Evolutionary conservation across 352 stramenopile genomes (phyloP).

Genomic region (Globisporangium okanoganense): DNA sequence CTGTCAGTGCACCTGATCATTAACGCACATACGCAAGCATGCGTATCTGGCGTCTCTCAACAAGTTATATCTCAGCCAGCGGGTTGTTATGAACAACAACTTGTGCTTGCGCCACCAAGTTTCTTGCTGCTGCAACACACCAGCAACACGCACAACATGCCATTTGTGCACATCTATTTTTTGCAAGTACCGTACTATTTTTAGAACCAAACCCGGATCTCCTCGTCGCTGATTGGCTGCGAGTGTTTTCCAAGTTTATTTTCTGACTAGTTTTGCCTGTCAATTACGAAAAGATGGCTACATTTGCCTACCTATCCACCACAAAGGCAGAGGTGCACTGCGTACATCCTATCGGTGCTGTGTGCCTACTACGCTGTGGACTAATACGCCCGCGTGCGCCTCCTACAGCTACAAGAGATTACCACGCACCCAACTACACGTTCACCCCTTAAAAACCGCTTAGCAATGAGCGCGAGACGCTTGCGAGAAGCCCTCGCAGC

Average conservation of each 20-base stretch:
- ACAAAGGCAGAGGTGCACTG: background rate
- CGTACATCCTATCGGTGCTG: background rate
- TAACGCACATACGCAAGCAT: background rate
- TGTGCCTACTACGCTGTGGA: background rate
- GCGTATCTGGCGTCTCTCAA: too few relatives aligned
- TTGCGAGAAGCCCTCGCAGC: constrained; percentile 30
- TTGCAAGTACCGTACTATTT: too few relatives aligned
- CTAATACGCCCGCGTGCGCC: too few relatives aligned
- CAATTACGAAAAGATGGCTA: constrained; percentile 7
- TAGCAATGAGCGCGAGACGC: constrained; percentile 30
- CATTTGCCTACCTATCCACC: background rate
- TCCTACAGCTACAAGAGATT: background rate
- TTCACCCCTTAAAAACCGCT: background rate
- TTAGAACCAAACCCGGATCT: background rate
- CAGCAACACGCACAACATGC: background rate
- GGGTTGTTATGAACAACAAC: background rate
- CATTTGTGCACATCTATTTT: background rate
- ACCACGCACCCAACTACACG: background rate
- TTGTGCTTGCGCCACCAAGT: too few relatives aligned
- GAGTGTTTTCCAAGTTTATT: background rate
- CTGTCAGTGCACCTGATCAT: background rate
- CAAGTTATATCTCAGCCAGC: too few relatives aligned
- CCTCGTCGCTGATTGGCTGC: background rate
- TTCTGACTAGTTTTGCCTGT: constrained; percentile 4
- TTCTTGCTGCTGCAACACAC: background rate